These are phyloP conservation scores for Colletotrichum costaricense DNA, from an alignment of 2,329 filamentous ascomycete genomes.

Conservation along the genomic window DNA sequence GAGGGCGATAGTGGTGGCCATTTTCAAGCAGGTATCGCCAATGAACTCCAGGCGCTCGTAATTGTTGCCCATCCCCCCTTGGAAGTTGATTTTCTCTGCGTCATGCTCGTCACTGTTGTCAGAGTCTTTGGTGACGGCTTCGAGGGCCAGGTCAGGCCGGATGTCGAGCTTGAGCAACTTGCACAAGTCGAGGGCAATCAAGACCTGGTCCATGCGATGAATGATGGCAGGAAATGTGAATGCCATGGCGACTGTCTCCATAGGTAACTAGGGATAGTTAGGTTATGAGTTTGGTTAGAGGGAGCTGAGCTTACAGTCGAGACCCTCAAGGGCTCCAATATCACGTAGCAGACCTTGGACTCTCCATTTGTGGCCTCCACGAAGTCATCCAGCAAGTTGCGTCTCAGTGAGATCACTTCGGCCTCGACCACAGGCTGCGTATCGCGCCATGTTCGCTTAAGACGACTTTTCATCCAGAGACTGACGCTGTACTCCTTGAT, in stretches of 20 bases:
- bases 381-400: conserved; percentile 83
- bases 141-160: conserved; percentile 77
- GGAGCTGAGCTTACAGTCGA: conserved; percentile 71
- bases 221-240: conserved; percentile 87
- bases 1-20: conserved; percentile 90
- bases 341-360: conserved; percentile 70
- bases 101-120: conserved; percentile 83
- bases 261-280: conserved; percentile 66
- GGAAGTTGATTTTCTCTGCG: conserved; percentile 76
- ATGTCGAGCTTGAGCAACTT: conserved; percentile 72
- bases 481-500: conserved; percentile 90
- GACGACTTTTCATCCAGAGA: conserved; percentile 72
- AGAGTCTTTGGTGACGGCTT: conserved; percentile 93
- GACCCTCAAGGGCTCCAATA: conserved; percentile 80
- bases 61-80: conserved; percentile 89
- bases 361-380: conserved; percentile 60
- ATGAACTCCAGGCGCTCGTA: conserved; percentile 96
- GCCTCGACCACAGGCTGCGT: conserved; percentile 87
- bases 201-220: conserved; percentile 81
- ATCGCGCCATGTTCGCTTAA: conserved; percentile 64
- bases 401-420: conserved; percentile 78
- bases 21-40: conserved; percentile 94
- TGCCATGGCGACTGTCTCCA: conserved; percentile 76
- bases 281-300: conserved; percentile 33
- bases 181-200: conserved; percentile 84